Conservation (phyloP, 768 basidiomycete species). For the Nevesoporus exiguus region DNA sequence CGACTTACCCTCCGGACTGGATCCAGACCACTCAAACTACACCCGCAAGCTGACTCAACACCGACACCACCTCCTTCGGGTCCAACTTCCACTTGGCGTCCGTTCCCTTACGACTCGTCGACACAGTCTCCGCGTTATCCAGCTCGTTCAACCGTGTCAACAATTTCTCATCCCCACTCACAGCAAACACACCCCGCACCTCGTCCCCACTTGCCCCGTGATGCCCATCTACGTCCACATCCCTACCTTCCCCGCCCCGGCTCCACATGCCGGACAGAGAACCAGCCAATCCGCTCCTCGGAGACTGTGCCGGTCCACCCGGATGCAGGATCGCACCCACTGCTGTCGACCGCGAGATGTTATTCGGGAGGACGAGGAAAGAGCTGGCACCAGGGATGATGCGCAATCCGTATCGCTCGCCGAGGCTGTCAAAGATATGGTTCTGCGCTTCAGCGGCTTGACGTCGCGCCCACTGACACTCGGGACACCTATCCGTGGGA, state of each 20-base stretch:
- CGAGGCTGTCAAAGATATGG: constrained; percentile 85
- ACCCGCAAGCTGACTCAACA: constrained; percentile 26
- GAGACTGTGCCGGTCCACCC: constrained; percentile 44
- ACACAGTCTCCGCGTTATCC: constrained; percentile 67
- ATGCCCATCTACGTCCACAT: constrained; percentile 8
- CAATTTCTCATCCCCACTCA: constrained; percentile 77
- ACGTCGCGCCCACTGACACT: constrained; percentile 77
- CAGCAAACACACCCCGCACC: constrained; percentile 56
- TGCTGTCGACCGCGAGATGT: constrained; percentile 79
- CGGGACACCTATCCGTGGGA: constrained; percentile 43
- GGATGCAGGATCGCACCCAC: constrained; percentile 77
- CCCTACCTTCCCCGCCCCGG: neutral
- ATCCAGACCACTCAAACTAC: neutral
- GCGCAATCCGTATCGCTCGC: constrained; percentile 77
- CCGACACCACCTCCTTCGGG: constrained; percentile 33
- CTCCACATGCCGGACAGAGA: constrained; percentile 32
- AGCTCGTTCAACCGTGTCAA: constrained; percentile 73
- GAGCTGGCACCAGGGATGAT: constrained; percentile 78
- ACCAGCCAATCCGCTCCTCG: constrained; percentile 31
- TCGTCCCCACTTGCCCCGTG: constrained; percentile 37
- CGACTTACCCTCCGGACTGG: too few relatives aligned
- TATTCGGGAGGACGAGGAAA: constrained; percentile 81
- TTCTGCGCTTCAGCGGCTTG: constrained; percentile 92
- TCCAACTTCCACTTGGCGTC: constrained; percentile 69
- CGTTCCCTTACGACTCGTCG: constrained; percentile 69